phyloP scores from a whole-genome alignment of 2,329 filamentous ascomycete genomes.

The Sphaerulina vaccinii region DNA sequence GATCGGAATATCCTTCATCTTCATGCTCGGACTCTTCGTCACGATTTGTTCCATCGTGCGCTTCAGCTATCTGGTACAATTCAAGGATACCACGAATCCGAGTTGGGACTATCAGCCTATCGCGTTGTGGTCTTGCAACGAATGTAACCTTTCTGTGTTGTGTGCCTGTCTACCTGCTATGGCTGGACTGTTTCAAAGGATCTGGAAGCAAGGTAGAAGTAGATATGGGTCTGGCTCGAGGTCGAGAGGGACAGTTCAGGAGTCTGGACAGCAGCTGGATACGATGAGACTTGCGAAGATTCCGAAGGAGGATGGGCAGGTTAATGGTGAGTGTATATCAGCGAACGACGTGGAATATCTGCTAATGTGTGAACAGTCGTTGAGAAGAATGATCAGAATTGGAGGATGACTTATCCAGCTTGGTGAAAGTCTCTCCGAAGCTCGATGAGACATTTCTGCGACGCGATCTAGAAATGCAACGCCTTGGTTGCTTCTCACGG shows the following conservation, averaged over 20 bases:
- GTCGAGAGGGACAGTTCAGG: neutral
- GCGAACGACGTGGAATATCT: neutral
- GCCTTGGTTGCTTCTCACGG: too few relatives aligned
- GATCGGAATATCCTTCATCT: constrained; percentile 8
- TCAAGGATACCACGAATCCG: constrained; percentile 8
- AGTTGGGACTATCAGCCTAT: constrained; percentile 16
- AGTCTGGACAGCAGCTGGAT: neutral
- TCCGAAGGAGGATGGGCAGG: neutral
- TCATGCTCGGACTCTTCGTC: constrained; percentile 18
- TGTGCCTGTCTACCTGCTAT: constrained; percentile 20
- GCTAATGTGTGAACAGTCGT: neutral
- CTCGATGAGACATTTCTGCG: too few relatives aligned
- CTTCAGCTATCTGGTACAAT: constrained; percentile 8
- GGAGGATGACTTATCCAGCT: neutral
- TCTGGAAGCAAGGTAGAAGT: neutral
- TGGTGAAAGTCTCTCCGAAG: too few relatives aligned
- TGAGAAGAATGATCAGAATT: neutral
- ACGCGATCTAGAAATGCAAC: too few relatives aligned
- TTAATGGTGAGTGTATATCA: neutral
- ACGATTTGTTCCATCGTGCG: constrained; percentile 17
- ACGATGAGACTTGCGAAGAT: neutral
- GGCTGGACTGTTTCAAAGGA: constrained; percentile 11
- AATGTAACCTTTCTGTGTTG: constrained; percentile 18
- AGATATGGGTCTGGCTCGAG: neutral
- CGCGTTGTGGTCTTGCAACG: constrained; percentile 14